These are phyloP conservation scores for Maudiozyma pseudohumilis DNA, from an alignment of 805 yeast species.

Conservation along the genomic window DNA sequence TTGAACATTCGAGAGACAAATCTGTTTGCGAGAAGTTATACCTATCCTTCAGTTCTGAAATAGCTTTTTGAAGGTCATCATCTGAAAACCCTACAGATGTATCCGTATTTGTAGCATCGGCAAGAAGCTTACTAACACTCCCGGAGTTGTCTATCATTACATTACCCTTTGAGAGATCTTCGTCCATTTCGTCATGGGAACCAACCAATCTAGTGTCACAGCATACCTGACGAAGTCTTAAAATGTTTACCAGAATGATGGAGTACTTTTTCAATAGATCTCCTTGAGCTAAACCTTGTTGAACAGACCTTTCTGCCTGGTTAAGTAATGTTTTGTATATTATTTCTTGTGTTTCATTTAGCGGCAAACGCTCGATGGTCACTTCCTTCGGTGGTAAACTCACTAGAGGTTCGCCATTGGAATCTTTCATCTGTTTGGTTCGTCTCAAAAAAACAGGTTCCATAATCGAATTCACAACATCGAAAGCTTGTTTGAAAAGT, in stretches of 20 bases:
- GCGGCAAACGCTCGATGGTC: conserved; percentile 52
- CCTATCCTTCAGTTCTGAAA: conserved; percentile 10
- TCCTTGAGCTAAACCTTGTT: conserved; percentile 52
- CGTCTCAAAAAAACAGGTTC: conserved; percentile 78
- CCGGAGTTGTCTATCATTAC: conserved; percentile 5
- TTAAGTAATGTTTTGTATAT: conserved; percentile 61
- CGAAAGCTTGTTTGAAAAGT: conserved; percentile 61
- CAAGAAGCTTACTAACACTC: conserved; percentile 4
- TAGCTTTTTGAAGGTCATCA: conserved; percentile 5
- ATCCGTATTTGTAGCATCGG: neutral
- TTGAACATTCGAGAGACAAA: conserved; percentile 63
- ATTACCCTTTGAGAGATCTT: conserved; percentile 27
- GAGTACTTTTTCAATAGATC: conserved; percentile 63
- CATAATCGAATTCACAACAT: conserved; percentile 73
- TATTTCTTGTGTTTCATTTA: conserved; percentile 54
- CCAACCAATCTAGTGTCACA: conserved; percentile 68
- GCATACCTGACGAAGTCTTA: conserved; percentile 79
- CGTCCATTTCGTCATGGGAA: conserved; percentile 43
- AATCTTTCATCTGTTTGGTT: conserved; percentile 74
- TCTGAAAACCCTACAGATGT: conserved; percentile 4
- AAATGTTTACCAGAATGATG: conserved; percentile 69
- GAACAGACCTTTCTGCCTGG: conserved; percentile 54
- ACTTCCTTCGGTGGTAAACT: conserved; percentile 70
- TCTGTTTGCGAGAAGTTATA: conserved; percentile 26
- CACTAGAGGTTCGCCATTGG: conserved; percentile 64